phyloP scores from a whole-genome alignment of 768 basidiomycete species.

The Rhizopogon salebrosus region DNA sequence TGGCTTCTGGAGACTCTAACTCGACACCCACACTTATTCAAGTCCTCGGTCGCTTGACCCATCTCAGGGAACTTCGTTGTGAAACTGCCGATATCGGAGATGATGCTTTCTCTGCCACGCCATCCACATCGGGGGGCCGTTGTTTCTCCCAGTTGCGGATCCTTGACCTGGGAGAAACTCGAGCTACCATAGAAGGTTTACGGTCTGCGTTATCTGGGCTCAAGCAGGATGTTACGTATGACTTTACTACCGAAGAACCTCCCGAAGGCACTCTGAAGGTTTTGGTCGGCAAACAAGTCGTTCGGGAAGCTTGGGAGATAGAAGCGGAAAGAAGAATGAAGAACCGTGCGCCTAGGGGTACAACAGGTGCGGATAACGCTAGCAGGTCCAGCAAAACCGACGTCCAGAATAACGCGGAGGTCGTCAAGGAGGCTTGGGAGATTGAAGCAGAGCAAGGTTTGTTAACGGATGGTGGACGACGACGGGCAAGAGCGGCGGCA shows the following conservation, averaged over 20 bases:
- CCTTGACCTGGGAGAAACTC: slow-evolving; percentile 66
- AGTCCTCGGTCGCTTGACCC: slow-evolving; percentile 40
- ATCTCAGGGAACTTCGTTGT: slow-evolving; percentile 53
- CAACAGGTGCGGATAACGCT: slow-evolving; percentile 12
- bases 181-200: slow-evolving; percentile 43
- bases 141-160: slow-evolving; percentile 49
- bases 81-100: slow-evolving; percentile 56
- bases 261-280: slow-evolving; percentile 48
- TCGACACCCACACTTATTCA: slow-evolving; percentile 26
- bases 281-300: slow-evolving; percentile 62
- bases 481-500: slow-evolving; percentile 56
- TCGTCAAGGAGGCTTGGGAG: slow-evolving; percentile 72
- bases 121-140: slow-evolving; percentile 13
- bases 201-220: slow-evolving; percentile 40
- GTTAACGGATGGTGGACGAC: slow-evolving; percentile 66
- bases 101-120: slow-evolving; percentile 43
- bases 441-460: slow-evolving; percentile 73
- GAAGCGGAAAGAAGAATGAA: slow-evolving; percentile 57
- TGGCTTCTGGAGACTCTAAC: slow-evolving; percentile 34
- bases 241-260: slow-evolving; percentile 49
- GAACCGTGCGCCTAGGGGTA: slow-evolving; percentile 31
- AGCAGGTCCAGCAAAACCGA: neutral
- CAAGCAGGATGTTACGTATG: slow-evolving; percentile 48
- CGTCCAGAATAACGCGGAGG: slow-evolving; percentile 16
- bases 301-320: slow-evolving; percentile 78